Conservation (phyloP, 495 filamentous ascomycete genomes). For the Penicillium turbatum region DNA sequence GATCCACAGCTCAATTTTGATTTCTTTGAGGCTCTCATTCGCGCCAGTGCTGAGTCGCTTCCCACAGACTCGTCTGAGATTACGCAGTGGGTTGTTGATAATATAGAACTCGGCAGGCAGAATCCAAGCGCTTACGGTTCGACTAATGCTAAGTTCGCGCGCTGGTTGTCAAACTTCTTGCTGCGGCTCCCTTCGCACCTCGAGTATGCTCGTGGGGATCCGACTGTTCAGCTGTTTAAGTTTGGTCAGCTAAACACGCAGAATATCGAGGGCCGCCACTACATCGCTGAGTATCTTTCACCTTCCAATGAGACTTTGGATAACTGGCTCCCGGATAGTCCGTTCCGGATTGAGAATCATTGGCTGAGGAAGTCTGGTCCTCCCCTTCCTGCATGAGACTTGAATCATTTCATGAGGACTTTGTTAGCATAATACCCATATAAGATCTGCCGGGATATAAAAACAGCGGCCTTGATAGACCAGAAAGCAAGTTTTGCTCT, state of each 20-base stretch:
- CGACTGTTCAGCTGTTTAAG: conserved; percentile 23
- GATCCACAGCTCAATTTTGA: conserved; percentile 18
- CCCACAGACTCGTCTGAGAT: conserved; percentile 32
- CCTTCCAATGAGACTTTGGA: conserved; percentile 11
- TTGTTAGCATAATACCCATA: background rate
- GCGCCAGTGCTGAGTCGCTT: conserved; percentile 40
- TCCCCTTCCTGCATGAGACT: background rate
- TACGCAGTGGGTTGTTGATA: conserved; percentile 35
- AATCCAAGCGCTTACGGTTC: background rate
- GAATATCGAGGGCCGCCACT: conserved; percentile 22
- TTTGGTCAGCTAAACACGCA: conserved; percentile 25
- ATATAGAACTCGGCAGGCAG: conserved; percentile 2
- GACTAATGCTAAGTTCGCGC: conserved; percentile 22
- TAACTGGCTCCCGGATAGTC: conserved; percentile 28
- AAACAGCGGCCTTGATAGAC: background rate
- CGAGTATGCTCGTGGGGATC: conserved; percentile 12
- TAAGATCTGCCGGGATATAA: background rate
- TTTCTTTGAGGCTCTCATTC: conserved; percentile 35
- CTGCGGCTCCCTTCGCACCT: conserved; percentile 26
- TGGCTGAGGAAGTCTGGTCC: conserved; percentile 11
- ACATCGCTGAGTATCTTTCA: conserved; percentile 26
- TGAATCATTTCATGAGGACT: background rate
- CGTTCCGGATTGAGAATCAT: conserved; percentile 5
- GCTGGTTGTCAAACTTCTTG: conserved; percentile 38
- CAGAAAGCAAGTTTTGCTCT: background rate